A percentile compares a stretch with the other conserved stretches of the same genome.
These are phyloP conservation scores for Sextonia rubra DNA, from an alignment of 164 flowering plant genomes.

Conservation along the genomic window DNA sequence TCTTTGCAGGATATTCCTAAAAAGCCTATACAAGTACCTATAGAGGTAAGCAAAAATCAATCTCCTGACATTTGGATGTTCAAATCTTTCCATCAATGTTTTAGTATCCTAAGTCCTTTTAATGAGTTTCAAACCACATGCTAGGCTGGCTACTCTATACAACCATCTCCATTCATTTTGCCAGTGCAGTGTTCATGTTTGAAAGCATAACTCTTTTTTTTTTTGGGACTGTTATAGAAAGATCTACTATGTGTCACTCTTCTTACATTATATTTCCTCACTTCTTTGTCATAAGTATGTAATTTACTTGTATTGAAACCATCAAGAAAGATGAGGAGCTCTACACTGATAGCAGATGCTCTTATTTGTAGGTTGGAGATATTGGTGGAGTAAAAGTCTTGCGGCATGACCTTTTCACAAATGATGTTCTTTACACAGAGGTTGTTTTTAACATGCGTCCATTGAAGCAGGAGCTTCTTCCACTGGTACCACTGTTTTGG, in stretches of 20 bases:
- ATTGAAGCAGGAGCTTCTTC: conserved; percentile 88
- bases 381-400: conserved; percentile 78
- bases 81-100: not conserved
- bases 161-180: no score
- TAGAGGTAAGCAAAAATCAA: conserved; percentile 43
- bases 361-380: conserved; percentile 58
- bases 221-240: no score
- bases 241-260: no score
- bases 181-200: no score
- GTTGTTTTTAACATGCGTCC: conserved; percentile 80
- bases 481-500: conserved; percentile 93
- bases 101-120: not conserved
- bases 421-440: conserved; percentile 91
- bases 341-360: conserved; percentile 2
- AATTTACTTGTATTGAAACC: not conserved
- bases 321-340: not conserved
- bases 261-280: no score
- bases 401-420: conserved; percentile 92
- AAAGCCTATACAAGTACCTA: conserved; percentile 67
- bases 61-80: not conserved
- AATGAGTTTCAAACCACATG: conserved; percentile 1
- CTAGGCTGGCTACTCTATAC: not conserved
- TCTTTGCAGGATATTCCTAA: conserved; percentile 83
- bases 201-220: no score
- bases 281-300: not conserved